A percentile compares a stretch with the other conserved stretches of the same genome.
These are phyloP conservation scores for Butyriboletus loyo DNA, from an alignment of 768 basidiomycete genomes.

Conservation along the genomic window DNA sequence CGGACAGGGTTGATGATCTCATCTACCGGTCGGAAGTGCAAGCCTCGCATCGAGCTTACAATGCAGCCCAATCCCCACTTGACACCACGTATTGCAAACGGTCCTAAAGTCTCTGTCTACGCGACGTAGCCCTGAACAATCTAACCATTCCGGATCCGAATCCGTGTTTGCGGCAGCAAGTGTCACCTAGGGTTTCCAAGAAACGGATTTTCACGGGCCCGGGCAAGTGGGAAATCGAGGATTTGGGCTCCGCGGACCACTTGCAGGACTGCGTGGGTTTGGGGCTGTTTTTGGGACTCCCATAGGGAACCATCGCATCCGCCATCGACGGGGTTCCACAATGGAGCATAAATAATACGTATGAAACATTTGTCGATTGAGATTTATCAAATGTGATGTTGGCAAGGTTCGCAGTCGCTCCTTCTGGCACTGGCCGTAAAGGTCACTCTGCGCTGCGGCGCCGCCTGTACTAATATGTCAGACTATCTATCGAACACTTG, in stretches of 20 bases:
- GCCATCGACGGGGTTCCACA: slow-evolving; percentile 25
- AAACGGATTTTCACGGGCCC: slow-evolving; percentile 1
- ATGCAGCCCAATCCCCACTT: background rate
- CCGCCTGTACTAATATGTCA: slow-evolving; percentile 10
- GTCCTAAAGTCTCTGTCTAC: slow-evolving; percentile 2
- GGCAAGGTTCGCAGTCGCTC: slow-evolving; percentile 7
- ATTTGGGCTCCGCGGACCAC: slow-evolving; percentile 25
- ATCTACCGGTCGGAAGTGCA: background rate
- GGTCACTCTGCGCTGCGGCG: slow-evolving; percentile 1
- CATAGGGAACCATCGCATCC: slow-evolving; percentile 18
- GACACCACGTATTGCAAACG: background rate
- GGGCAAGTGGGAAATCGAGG: slow-evolving; percentile 4
- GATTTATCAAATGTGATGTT: slow-evolving; percentile 13
- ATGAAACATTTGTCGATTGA: slow-evolving; percentile 19
- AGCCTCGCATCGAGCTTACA: background rate
- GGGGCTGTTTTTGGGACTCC: slow-evolving; percentile 11
- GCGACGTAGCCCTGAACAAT: slow-evolving; percentile 8
- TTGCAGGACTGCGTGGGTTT: slow-evolving; percentile 14
- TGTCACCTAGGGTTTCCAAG: background rate
- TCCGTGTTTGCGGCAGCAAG: background rate
- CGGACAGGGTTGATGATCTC: background rate
- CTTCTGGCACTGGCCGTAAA: slow-evolving; percentile 15
- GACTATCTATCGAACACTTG: slow-evolving; percentile 10
- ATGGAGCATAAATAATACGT: slow-evolving; percentile 12
- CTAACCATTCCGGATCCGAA: slow-evolving; percentile 1